Conservation (phyloP, 306 rosid genomes). For the Cucurbita ficifolia region DNA sequence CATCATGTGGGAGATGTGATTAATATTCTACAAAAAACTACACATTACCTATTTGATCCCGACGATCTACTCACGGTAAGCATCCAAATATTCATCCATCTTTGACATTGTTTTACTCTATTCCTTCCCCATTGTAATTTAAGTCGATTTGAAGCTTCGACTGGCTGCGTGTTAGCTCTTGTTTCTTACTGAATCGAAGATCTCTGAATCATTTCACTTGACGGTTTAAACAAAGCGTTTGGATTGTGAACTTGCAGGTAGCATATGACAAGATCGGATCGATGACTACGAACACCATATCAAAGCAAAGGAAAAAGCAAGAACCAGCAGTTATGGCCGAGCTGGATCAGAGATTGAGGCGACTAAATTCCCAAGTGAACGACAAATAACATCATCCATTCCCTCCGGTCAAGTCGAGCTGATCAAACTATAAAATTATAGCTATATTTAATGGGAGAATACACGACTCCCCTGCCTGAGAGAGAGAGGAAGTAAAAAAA, state of each 20-base stretch:
- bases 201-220: not conserved
- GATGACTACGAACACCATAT: conserved; percentile 79
- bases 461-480: conserved; percentile 7
- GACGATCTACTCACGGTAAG: conserved; percentile 81
- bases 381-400: conserved; percentile 25
- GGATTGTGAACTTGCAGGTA: conserved; percentile 41
- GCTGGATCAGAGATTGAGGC: conserved; percentile 73
- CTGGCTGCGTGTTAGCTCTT: not conserved
- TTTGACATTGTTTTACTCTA: not conserved
- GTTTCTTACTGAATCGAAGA: too few relatives aligned
- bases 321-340: conserved; percentile 97
- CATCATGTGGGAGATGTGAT: conserved; percentile 93
- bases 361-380: conserved; percentile 52
- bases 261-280: conserved; percentile 92
- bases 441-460: conserved; percentile 3
- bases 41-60: conserved; percentile 92
- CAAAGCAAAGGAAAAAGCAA: conserved; percentile 91
- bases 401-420: not conserved
- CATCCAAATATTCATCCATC: not conserved
- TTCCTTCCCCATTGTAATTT: not conserved
- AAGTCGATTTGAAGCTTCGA: not conserved
- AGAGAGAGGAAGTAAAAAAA: conserved; percentile 22
- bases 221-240: not conserved
- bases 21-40: conserved; percentile 58
- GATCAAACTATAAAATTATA: conserved; percentile 21